These are phyloP conservation scores for Arthrobotrys megalospora DNA, from an alignment of 2,329 filamentous ascomycete genomes.

Conservation along the genomic window DNA sequence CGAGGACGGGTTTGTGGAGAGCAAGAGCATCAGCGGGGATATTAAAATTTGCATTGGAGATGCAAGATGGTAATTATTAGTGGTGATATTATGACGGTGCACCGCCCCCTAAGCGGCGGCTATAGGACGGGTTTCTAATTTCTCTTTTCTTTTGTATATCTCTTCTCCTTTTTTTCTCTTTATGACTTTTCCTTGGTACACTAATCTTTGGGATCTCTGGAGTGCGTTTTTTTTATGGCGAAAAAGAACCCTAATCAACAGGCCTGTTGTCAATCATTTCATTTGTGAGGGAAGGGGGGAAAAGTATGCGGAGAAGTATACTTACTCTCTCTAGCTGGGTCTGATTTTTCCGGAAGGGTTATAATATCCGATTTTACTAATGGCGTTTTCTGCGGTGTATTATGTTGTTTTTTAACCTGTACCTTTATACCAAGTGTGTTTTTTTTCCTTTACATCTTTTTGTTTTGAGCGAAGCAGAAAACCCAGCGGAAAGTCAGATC, in stretches of 20 bases:
- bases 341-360: conserved; percentile 26
- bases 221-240: conserved; percentile 45
- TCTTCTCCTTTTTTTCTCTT: conserved; percentile 30
- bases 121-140: conserved; percentile 19
- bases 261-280: conserved; percentile 61
- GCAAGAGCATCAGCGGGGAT: conserved; percentile 51
- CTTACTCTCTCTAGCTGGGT: conserved; percentile 8
- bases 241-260: conserved; percentile 58
- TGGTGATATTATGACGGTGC: conserved; percentile 8
- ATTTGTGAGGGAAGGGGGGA: conserved; percentile 19
- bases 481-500: conserved; percentile 32
- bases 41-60: conserved; percentile 56
- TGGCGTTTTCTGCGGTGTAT: conserved; percentile 43
- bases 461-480: not conserved
- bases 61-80: conserved; percentile 28
- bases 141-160: conserved; percentile 36
- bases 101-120: conserved; percentile 1
- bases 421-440: conserved; percentile 35
- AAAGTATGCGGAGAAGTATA: conserved; percentile 22
- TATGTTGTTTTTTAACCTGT: conserved; percentile 24
- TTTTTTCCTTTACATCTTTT: conserved; percentile 21
- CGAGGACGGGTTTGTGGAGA: conserved; percentile 40
- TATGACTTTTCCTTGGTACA: conserved; percentile 27
- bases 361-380: conserved; percentile 28
- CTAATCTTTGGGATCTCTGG: conserved; percentile 29